Evolutionary conservation across 2,329 filamentous ascomycete genomes (phyloP).

Genomic region (Xylariomycetidae sp.): DNA sequence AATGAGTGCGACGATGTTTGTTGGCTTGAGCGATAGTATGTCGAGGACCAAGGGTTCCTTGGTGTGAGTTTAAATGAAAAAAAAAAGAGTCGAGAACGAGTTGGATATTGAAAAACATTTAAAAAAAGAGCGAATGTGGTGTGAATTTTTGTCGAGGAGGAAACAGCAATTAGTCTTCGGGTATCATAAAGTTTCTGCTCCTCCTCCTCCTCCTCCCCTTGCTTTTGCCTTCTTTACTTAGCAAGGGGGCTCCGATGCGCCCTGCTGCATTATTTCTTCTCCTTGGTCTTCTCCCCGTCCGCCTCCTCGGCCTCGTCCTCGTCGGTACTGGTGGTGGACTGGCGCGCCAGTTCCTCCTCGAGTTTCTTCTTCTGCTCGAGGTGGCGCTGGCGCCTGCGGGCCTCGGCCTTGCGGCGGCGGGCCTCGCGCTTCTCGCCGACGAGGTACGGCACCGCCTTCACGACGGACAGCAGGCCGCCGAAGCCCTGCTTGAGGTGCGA

Average conservation of each 20-base stretch:
- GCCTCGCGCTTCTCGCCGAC: conserved; percentile 31
- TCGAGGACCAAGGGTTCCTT: no score
- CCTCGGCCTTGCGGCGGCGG: conserved; percentile 22
- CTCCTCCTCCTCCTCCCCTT: no score
- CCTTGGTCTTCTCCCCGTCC: conserved; percentile 2
- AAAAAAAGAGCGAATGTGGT: not conserved
- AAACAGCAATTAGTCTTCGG: not conserved
- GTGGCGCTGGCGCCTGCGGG: conserved; percentile 23
- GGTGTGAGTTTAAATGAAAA: no score
- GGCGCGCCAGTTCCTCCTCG: conserved; percentile 22
- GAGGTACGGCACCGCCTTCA: conserved; percentile 30
- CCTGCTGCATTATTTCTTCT: no score
- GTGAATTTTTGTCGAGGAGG: not conserved
- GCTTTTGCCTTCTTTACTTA: no score
- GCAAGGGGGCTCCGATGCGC: no score
- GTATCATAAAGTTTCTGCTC: no score
- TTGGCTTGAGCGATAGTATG: no score
- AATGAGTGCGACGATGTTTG: no score
- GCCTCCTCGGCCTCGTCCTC: conserved; percentile 4
- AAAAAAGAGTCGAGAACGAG: no score
- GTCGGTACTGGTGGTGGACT: not conserved
- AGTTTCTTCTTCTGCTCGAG: conserved; percentile 31
- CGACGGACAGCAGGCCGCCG: conserved; percentile 25
- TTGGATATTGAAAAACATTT: no score
- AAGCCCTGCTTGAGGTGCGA: conserved; percentile 31